These are phyloP conservation scores for Leccinum cinnamomeum DNA, from an alignment of 1,284 basidiomycete genomes.

Conservation along the genomic window DNA sequence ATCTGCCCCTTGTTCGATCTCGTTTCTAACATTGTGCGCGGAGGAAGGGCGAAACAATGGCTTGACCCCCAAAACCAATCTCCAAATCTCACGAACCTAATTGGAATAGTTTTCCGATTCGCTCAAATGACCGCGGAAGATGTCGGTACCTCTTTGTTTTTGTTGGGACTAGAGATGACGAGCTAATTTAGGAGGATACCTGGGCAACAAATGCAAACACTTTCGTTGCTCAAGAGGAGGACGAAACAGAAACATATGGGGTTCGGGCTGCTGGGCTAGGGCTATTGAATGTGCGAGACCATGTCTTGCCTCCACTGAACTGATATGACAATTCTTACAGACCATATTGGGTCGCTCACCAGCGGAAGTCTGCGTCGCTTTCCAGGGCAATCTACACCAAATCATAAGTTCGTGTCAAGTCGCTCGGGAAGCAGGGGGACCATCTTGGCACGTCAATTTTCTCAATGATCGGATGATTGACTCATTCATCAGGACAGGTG, in stretches of 20 bases:
- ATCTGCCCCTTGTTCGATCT: slow-evolving; percentile 83
- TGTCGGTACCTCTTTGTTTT: slow-evolving; percentile 45
- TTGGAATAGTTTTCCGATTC: slow-evolving; percentile 68
- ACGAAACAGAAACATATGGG: slow-evolving; percentile 82
- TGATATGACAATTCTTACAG: slow-evolving; percentile 32
- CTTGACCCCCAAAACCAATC: slow-evolving; percentile 38
- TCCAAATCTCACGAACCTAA: slow-evolving; percentile 54
- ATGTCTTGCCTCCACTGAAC: neutral
- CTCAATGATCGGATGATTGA: neutral
- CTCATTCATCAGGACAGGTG: slow-evolving; percentile 56
- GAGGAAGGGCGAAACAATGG: slow-evolving; percentile 65
- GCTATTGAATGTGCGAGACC: slow-evolving; percentile 64
- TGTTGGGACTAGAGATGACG: slow-evolving; percentile 3
- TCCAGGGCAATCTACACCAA: slow-evolving; percentile 61
- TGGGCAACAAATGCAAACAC: slow-evolving; percentile 90
- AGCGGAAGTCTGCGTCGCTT: slow-evolving; percentile 51
- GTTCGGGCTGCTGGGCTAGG: slow-evolving; percentile 86
- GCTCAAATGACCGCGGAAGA: slow-evolving; percentile 90
- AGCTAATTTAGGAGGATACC: slow-evolving; percentile 69
- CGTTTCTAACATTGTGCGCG: slow-evolving; percentile 60
- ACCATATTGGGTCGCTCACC: slow-evolving; percentile 71
- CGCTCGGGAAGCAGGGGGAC: slow-evolving; percentile 49
- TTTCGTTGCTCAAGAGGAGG: slow-evolving; percentile 94
- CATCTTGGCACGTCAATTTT: slow-evolving; percentile 48
- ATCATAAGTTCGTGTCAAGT: slow-evolving; percentile 56